Conservation (phyloP, 208 protist genomes). For the Trypanosoma avium region DNA sequence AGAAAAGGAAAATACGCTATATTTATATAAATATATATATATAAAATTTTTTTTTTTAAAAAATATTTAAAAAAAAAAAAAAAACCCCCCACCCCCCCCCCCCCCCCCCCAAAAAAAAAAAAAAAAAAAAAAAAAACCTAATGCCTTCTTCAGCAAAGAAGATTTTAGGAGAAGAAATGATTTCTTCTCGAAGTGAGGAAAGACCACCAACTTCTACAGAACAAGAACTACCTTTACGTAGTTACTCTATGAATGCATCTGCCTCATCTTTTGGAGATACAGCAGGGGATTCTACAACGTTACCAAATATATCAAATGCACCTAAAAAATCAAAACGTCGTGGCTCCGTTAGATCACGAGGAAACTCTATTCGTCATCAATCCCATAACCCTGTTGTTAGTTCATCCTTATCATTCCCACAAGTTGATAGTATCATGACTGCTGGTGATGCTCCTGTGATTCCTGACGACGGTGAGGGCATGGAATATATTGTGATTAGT, state of each 20-base stretch:
- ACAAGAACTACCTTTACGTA: not conserved
- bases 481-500: constrained; percentile 37
- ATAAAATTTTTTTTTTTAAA: no score
- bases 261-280: not conserved
- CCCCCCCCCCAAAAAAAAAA: not conserved
- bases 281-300: not conserved
- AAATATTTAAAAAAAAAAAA: not conserved
- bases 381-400: not conserved
- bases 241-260: not conserved
- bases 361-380: not conserved
- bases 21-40: no score
- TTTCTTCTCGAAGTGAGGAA: not conserved
- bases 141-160: not conserved
- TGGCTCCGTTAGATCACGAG: constrained; percentile 4
- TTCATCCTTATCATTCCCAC: no score
- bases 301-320: not conserved
- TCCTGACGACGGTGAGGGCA: not conserved
- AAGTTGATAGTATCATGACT: no score
- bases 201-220: not conserved
- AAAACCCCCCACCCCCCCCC: no score
- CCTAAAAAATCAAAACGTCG: not conserved
- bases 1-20: no score
- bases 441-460: no score
- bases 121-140: not conserved
- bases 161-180: not conserved